Conservation (phyloP, 148 eudicot genomes). For the Heliamphora exappendiculata region DNA sequence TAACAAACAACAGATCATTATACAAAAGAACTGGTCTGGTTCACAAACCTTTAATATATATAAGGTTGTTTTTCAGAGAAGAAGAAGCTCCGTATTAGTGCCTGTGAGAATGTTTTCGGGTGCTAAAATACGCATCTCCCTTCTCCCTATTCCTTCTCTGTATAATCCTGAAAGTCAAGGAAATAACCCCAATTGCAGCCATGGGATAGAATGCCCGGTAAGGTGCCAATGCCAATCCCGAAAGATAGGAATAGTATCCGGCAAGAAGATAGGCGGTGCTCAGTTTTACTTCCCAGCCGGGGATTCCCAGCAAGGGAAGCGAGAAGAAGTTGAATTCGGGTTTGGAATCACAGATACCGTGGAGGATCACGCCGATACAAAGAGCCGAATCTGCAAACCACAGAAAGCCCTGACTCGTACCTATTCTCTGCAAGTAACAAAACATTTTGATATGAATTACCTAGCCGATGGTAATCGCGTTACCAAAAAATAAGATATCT, state of each 20-base stretch:
- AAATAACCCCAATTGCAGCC: conserved; percentile 68
- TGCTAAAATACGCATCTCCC: conserved; percentile 58
- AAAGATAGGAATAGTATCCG: conserved; percentile 61
- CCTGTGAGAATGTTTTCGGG: conserved; percentile 76
- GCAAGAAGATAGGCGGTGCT: conserved; percentile 74
- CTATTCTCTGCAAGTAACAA: conserved; percentile 63
- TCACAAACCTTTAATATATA: not conserved
- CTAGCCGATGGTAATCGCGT: not conserved
- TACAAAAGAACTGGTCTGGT: conserved; percentile 4
- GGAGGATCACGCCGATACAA: conserved; percentile 73
- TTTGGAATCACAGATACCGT: conserved; percentile 73
- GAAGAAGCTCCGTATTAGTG: conserved; percentile 26
- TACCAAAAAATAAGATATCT: not conserved
- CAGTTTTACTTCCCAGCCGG: conserved; percentile 48
- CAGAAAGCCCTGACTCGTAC: conserved; percentile 50
- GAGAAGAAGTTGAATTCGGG: conserved; percentile 69
- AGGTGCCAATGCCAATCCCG: conserved; percentile 72
- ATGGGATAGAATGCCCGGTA: conserved; percentile 68
- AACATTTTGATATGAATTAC: not conserved
- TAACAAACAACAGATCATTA: too few species aligned
- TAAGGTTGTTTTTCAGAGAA: not conserved
- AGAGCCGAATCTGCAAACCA: conserved; percentile 64
- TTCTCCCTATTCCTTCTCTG: conserved; percentile 58
- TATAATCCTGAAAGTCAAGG: conserved; percentile 58
- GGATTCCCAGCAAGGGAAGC: conserved; percentile 37